These are phyloP conservation scores for Avena atlantica DNA, from an alignment of 176 grass and related monocot genomes.

Conservation along the genomic window DNA sequence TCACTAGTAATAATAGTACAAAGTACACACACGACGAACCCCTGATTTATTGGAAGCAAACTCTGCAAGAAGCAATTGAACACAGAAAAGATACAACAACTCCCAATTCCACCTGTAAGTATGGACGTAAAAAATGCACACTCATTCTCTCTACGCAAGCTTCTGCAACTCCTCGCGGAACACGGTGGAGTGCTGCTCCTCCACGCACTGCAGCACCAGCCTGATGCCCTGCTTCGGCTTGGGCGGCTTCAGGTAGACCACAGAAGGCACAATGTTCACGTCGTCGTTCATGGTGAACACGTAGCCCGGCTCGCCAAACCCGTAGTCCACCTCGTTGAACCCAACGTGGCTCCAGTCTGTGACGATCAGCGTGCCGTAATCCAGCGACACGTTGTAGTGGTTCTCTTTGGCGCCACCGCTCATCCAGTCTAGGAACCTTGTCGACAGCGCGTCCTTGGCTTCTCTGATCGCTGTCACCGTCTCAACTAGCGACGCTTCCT, in stretches of 20 bases:
- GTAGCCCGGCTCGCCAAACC: constrained; percentile 63
- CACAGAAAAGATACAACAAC: constrained; percentile 31
- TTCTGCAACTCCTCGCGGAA: constrained; percentile 62
- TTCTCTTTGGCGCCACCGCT: constrained; percentile 21
- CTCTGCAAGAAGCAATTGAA: constrained; percentile 23
- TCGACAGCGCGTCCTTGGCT: constrained; percentile 20
- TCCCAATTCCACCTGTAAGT: background rate
- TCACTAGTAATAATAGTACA: constrained; percentile 29
- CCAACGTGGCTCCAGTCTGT: constrained; percentile 81
- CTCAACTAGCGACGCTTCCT: constrained; percentile 9
- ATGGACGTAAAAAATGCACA: constrained; percentile 13
- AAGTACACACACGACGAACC: constrained; percentile 33
- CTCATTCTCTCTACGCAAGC: constrained; percentile 48
- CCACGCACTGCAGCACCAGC: constrained; percentile 73
- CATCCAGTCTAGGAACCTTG: constrained; percentile 28
- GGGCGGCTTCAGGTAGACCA: constrained; percentile 69
- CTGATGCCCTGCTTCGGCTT: constrained; percentile 71
- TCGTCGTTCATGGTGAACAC: constrained; percentile 76
- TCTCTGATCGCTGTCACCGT: background rate
- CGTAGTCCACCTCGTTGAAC: constrained; percentile 73
- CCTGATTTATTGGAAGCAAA: constrained; percentile 41
- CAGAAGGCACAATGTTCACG: constrained; percentile 48
- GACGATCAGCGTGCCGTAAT: constrained; percentile 70
- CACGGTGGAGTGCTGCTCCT: constrained; percentile 53
- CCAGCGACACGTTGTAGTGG: constrained; percentile 40